phyloP scores from a whole-genome alignment of 148 eudicot species.

The Amaranthus cruentus region DNA sequence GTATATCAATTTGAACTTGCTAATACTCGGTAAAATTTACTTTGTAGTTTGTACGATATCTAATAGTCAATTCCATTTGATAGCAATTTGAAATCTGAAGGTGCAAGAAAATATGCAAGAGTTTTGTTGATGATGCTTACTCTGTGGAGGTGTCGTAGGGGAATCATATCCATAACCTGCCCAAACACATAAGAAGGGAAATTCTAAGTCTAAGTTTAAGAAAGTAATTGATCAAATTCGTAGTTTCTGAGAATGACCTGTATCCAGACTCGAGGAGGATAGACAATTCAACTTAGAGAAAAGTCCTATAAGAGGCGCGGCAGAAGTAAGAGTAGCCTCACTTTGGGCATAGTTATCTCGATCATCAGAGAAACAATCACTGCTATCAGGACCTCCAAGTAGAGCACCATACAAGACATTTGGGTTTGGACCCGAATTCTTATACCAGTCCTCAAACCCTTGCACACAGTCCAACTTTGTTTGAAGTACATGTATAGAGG shows the following conservation, averaged over 20 bases:
- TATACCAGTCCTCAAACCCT: slow-evolving; percentile 45
- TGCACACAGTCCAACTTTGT: slow-evolving; percentile 39
- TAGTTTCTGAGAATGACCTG: slow-evolving; percentile 18
- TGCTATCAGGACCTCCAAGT: slow-evolving; percentile 59
- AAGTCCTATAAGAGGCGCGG: slow-evolving; percentile 57
- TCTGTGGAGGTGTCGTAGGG: slow-evolving; percentile 7
- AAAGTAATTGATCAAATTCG: no score
- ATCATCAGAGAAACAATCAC: slow-evolving; percentile 51
- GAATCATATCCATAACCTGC: slow-evolving; percentile 9
- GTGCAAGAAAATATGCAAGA: neutral
- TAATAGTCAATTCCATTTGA: no score
- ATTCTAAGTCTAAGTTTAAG: neutral
- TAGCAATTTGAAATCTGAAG: no score
- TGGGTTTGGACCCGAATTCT: slow-evolving; percentile 40
- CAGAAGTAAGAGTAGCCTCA: slow-evolving; percentile 60
- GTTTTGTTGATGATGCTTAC: neutral
- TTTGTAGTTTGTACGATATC: no score
- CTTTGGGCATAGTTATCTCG: slow-evolving; percentile 52
- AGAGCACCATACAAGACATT: slow-evolving; percentile 49
- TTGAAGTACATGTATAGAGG: slow-evolving; percentile 34
- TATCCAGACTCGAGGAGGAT: slow-evolving; percentile 5
- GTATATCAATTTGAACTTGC: no score
- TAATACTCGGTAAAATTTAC: no score
- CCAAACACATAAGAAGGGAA: neutral
- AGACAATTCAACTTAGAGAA: slow-evolving; percentile 26